Conservation (phyloP, 345 rosid genomes). For the Euphorbia pulcherrima region DNA sequence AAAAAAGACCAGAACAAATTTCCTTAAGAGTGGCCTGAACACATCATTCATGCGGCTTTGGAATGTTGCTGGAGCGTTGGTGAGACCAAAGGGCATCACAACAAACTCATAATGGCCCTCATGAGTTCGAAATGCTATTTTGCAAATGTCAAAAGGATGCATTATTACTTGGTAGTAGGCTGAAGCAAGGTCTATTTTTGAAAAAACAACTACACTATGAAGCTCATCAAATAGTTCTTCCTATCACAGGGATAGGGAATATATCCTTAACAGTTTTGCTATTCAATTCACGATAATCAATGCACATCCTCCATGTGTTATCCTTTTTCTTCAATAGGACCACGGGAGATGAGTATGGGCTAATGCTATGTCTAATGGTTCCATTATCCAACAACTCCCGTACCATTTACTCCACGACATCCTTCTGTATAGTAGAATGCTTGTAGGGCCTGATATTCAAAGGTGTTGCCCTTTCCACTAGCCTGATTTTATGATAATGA, state of each 20-base stretch:
- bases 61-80: background rate
- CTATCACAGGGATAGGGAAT: background rate
- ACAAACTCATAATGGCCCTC: too few species aligned
- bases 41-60: background rate
- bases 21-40: background rate
- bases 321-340: conserved; percentile 6
- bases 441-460: background rate
- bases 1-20: background rate
- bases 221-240: background rate
- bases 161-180: background rate
- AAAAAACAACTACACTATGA: background rate
- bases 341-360: background rate
- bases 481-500: background rate
- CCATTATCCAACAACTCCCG: too few species aligned
- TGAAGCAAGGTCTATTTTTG: background rate
- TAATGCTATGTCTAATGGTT: background rate
- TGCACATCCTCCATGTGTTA: background rate
- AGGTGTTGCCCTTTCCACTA: background rate
- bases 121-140: background rate
- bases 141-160: background rate
- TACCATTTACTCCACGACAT: background rate
- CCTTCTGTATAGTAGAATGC: background rate
- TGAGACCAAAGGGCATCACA: background rate
- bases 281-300: background rate
- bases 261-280: background rate